Conservation (phyloP, 352 stramenopile genomes). For the Globisporangium uncinulatum region DNA sequence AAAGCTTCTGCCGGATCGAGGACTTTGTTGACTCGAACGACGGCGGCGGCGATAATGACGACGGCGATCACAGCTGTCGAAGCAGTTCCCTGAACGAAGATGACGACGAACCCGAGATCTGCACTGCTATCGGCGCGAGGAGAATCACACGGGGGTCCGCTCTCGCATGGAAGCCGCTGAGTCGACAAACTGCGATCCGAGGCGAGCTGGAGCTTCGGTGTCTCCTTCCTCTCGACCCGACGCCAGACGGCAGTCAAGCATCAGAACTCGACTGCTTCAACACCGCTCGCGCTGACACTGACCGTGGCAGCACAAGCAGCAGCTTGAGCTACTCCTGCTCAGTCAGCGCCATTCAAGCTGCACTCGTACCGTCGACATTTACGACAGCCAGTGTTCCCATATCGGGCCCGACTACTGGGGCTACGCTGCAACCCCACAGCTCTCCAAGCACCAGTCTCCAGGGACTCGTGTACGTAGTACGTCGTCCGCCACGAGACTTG, state of each 20-base stretch:
- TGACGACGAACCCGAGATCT: not conserved
- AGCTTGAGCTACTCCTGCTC: too few relatives aligned
- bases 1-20: constrained; percentile 10
- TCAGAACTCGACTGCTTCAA: not conserved
- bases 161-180: constrained; percentile 5
- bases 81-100: not conserved
- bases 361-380: not conserved
- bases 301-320: not conserved
- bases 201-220: constrained; percentile 15
- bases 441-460: constrained; percentile 13
- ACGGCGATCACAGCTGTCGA: not conserved
- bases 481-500: too few relatives aligned
- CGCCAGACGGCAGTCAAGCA: not conserved
- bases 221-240: not conserved
- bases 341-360: too few relatives aligned
- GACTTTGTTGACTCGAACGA: constrained; percentile 2
- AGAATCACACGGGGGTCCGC: not conserved
- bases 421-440: not conserved
- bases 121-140: too few relatives aligned
- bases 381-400: too few relatives aligned
- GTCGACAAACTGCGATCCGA: constrained; percentile 30
- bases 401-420: too few relatives aligned
- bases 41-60: not conserved
- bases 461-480: constrained; percentile 11
- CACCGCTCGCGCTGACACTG: not conserved